Conservation (phyloP, 2,329 filamentous ascomycete species). For the Sporothrix sp. region DNA sequence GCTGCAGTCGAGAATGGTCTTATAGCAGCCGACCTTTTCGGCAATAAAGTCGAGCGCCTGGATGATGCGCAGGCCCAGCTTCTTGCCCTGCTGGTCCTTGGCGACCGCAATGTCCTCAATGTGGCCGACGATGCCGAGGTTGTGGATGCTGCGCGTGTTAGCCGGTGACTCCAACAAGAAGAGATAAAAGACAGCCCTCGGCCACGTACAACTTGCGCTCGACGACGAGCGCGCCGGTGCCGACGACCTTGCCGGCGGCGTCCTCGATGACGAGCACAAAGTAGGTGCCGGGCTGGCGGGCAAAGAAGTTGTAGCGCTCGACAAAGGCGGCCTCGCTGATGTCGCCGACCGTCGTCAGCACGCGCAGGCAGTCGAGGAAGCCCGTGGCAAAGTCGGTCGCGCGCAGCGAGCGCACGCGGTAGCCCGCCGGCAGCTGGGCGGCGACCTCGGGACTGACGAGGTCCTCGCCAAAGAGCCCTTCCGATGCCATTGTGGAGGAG, state of each 20-base stretch:
- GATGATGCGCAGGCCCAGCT: slow-evolving; percentile 83
- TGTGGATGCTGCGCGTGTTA: slow-evolving; percentile 74
- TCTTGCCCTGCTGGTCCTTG: slow-evolving; percentile 95
- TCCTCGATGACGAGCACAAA: slow-evolving; percentile 83
- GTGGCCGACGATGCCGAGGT: slow-evolving; percentile 75
- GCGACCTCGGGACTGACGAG: slow-evolving; percentile 71
- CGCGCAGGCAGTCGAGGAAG: slow-evolving; percentile 83
- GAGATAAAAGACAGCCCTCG: background rate
- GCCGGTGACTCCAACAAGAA: too few relatives aligned
- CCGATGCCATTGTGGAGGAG: slow-evolving; percentile 28
- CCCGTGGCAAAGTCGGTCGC: slow-evolving; percentile 68
- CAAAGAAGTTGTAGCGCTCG: slow-evolving; percentile 75
- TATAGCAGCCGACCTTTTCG: slow-evolving; percentile 86
- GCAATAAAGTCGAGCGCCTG: slow-evolving; percentile 87
- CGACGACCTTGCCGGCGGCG: slow-evolving; percentile 58
- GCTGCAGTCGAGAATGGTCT: slow-evolving; percentile 92
- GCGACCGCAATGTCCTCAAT: slow-evolving; percentile 97
- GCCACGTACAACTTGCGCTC: slow-evolving; percentile 82
- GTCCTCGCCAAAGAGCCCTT: slow-evolving; percentile 64
- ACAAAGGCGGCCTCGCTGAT: slow-evolving; percentile 66
- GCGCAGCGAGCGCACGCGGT: slow-evolving; percentile 71
- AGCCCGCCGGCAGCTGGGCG: slow-evolving; percentile 65
- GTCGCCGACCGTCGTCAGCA: slow-evolving; percentile 88
- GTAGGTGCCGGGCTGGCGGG: slow-evolving; percentile 63
- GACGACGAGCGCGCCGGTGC: slow-evolving; percentile 79